These are phyloP conservation scores for Tuber magnatum DNA, from an alignment of 495 filamentous ascomycete species.

Conservation along the genomic window DNA sequence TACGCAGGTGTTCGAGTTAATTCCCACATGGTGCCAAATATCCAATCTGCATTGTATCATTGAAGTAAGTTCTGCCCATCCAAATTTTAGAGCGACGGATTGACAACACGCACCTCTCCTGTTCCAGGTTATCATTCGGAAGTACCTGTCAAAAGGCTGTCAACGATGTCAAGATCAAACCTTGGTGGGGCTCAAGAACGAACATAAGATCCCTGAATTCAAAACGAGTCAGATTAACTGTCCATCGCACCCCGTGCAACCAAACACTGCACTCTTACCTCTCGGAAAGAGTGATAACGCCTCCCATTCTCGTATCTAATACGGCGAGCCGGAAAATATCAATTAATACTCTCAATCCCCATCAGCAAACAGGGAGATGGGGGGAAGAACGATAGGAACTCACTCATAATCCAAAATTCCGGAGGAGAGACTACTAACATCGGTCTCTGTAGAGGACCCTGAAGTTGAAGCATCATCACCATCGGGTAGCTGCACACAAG, in stretches of 20 bases:
- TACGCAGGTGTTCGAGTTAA: not conserved
- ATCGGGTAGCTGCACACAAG: not conserved
- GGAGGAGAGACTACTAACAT: not conserved
- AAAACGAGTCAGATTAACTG: not conserved
- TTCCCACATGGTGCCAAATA: conserved; percentile 12
- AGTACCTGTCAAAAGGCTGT: not conserved
- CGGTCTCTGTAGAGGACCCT: not conserved
- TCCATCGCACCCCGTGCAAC: not conserved
- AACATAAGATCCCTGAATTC: not conserved
- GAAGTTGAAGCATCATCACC: not conserved
- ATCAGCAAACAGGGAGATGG: not conserved
- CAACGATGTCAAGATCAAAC: not conserved
- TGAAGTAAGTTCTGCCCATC: not conserved
- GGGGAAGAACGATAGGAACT: not conserved
- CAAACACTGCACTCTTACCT: conserved; percentile 3
- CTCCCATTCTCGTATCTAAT: conserved; percentile 17
- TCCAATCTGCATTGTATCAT: conserved; percentile 14
- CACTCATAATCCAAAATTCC: not conserved
- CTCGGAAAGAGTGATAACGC: conserved; percentile 13
- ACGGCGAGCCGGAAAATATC: not conserved
- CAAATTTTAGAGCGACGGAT: not conserved
- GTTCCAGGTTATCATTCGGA: conserved; percentile 4
- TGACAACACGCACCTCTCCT: conserved; percentile 12
- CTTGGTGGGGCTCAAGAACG: not conserved
- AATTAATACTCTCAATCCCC: not conserved